Base-by-base conservation (phyloP, 2,329 filamentous ascomycete genomes). In the Xylariaceae sp. region DNA sequence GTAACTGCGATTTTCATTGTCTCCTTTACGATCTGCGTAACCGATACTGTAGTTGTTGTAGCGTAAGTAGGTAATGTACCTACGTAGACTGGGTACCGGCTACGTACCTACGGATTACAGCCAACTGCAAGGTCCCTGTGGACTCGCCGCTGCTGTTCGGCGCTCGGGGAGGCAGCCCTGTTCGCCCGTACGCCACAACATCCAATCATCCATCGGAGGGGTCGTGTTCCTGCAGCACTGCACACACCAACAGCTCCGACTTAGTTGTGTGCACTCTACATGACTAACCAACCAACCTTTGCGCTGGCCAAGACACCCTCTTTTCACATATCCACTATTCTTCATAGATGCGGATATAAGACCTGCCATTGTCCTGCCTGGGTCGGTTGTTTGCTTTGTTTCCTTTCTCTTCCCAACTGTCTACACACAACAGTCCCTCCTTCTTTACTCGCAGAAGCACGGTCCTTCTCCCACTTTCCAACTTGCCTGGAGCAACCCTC, bases 401-500 rank as follows among this genome's bases (percentile, higher is more conserved):
- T 65, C 53, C 58, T 62, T 63, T 72, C 72, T 57, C 13, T 62
- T 51, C 45, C n/a, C 34, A 19, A 47, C 34, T 50, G 57, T 60
- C 63, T 64, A 63, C 61, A 45, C 57, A 55, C 46, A 44, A 56
- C 60, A 67, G 63, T 68, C 65, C 60, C 63, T 66, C 66, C 60
- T 69, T 70, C 69, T n/a, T 26, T 29, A 10, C 9, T 2, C 40
- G 21, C 39, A 43, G 22, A 43, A 21, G 41, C 21, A 26, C 21
- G 40, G 40, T 29, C 41, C 41, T 26, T 29, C 13, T 26, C 21
- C 21, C 41, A 9, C 6, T 29, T 43, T 16, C 59, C 59, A 57
- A 65, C 56, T 63, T 67, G 74, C 73, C 73, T 71, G 73, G 74
- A 64, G 73, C 73, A 75, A 64, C 67, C 65, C 60, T 66, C 70